phyloP scores from a whole-genome alignment of 2,329 filamentous ascomycete genomes.

The Curvularia sp. region DNA sequence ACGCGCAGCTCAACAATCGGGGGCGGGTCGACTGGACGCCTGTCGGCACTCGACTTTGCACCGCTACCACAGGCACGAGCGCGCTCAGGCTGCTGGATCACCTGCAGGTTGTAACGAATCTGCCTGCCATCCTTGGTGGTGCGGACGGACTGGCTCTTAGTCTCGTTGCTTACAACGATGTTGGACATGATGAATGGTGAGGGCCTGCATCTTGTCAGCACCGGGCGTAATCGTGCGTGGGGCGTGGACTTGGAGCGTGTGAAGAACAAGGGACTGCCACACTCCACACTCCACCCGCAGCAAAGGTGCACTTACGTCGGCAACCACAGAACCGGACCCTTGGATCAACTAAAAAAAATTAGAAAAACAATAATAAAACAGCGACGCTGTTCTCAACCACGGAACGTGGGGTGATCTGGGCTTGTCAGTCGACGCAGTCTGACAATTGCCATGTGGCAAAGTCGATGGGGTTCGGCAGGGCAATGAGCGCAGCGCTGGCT shows the following conservation, averaged over 20 bases:
- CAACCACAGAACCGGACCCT: slow-evolving; percentile 6
- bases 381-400: slow-evolving; percentile 24
- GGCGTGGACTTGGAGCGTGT: slow-evolving; percentile 14
- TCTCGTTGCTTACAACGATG: slow-evolving; percentile 65
- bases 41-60: slow-evolving; percentile 82
- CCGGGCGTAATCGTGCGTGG: slow-evolving; percentile 16
- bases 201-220: slow-evolving; percentile 24
- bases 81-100: slow-evolving; percentile 93
- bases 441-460: slow-evolving; percentile 12
- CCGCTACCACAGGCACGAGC: slow-evolving; percentile 94
- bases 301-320: slow-evolving; percentile 25
- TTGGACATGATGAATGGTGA: slow-evolving; percentile 39
- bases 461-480: slow-evolving; percentile 23
- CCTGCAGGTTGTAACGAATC: slow-evolving; percentile 81
- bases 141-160: slow-evolving; percentile 60
- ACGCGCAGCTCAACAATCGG: slow-evolving; percentile 92
- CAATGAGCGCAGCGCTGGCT: slow-evolving; percentile 21
- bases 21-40: slow-evolving; percentile 90
- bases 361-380: slow-evolving; percentile 12
- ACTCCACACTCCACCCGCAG: slow-evolving; percentile 18
- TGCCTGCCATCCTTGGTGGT: slow-evolving; percentile 76
- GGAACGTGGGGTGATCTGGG: slow-evolving; percentile 21
- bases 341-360: slow-evolving; percentile 15
- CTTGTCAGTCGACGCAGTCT: slow-evolving; percentile 17
- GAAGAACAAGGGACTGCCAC: slow-evolving; percentile 14